Evolutionary conservation across 73 alveolate species (phyloP).

Genomic region (Breviolum minutum): DNA sequence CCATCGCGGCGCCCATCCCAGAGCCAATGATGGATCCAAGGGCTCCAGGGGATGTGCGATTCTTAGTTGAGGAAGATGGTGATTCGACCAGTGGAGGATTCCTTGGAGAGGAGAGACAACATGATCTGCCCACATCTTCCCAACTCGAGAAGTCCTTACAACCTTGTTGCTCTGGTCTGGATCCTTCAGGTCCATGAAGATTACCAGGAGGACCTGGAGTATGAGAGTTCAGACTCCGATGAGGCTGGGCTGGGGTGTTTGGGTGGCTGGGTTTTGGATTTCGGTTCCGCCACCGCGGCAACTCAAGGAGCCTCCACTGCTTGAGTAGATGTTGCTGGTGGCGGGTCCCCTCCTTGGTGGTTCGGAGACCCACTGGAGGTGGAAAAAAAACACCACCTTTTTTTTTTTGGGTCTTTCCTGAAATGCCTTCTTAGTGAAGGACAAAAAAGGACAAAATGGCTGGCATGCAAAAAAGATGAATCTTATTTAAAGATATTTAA

Average conservation of each 20-base stretch:
- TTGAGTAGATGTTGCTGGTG: not conserved
- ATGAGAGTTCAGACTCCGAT: conserved; percentile 5
- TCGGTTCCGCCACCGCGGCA: not conserved
- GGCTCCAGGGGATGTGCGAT: not conserved
- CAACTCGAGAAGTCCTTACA: not conserved
- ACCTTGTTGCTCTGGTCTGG: not conserved
- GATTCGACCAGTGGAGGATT: not conserved
- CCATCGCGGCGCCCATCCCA: not conserved
- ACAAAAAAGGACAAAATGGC: not conserved
- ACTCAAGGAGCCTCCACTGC: conserved; percentile 14
- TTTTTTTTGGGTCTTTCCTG: not conserved
- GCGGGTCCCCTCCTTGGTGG: not conserved
- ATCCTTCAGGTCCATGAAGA: not conserved
- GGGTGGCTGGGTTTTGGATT: not conserved
- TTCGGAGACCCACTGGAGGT: not conserved
- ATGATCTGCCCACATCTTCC: not conserved
- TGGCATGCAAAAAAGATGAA: not conserved
- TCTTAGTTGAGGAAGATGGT: conserved; percentile 1
- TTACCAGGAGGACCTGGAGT: not conserved
- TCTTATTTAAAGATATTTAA: too few species aligned
- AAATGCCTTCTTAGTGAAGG: not conserved
- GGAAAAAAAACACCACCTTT: not conserved
- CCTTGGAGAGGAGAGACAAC: not conserved
- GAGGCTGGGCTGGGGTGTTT: not conserved
- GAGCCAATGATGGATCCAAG: not conserved